phyloP scores from a whole-genome alignment of 345 rosid species.

The Punica granatum region DNA sequence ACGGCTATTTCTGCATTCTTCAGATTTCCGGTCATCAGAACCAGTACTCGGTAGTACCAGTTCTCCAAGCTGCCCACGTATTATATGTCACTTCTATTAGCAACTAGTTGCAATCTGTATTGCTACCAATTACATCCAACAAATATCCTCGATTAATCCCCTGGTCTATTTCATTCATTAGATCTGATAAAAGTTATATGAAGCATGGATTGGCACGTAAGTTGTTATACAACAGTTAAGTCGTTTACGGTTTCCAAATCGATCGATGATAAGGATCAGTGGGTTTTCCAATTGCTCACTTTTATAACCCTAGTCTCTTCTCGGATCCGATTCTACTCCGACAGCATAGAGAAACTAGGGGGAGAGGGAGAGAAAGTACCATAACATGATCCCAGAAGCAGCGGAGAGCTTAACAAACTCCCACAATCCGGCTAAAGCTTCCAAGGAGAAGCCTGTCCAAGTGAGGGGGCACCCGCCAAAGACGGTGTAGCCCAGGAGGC shows the following conservation, averaged over 20 bases:
- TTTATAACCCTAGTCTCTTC: no score
- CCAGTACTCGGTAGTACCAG: conserved; percentile 77
- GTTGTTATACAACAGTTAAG: no score
- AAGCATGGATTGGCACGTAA: no score
- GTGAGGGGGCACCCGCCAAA: conserved; percentile 66
- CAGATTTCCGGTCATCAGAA: conserved; percentile 78
- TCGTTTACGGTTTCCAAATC: no score
- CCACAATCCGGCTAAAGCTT: conserved; percentile 77
- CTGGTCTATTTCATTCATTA: no score
- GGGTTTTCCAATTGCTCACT: no score
- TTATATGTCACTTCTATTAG: no score
- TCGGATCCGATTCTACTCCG: no score
- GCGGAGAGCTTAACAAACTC: conserved; percentile 64
- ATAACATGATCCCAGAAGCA: conserved; percentile 80
- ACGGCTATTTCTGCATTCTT: conserved; percentile 61
- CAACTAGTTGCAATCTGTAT: background rate
- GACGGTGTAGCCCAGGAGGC: conserved; percentile 28
- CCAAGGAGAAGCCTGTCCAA: conserved; percentile 72
- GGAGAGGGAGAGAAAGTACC: conserved; percentile 22
- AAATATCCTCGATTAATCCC: background rate
- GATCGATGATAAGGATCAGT: no score
- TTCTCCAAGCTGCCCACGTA: conserved; percentile 60
- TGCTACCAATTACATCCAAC: no score
- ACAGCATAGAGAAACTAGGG: no score
- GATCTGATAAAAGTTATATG: no score